Base-by-base conservation (phyloP, 2,329 filamentous ascomycete genomes). In the Alternaria gaisen region DNA sequence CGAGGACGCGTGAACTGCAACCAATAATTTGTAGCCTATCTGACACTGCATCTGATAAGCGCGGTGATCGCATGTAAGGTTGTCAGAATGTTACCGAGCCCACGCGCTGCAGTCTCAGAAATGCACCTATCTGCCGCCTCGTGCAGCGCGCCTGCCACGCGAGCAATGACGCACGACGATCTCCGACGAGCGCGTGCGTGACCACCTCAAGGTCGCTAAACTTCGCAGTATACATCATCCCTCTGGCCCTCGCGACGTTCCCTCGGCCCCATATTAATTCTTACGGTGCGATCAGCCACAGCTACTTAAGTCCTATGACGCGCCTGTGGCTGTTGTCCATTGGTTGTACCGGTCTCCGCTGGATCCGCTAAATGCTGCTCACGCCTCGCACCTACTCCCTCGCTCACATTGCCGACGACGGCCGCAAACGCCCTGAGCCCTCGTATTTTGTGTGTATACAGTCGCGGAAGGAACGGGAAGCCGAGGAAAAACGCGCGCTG, bases 311-410 rank as follows among this genome's bases (percentile, higher is more conserved):
- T 34, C 59, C 57, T 61, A 66, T 66, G 66, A 68, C 64, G 66
- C 64, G 53, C 52, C 54, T 60, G 54, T 42, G 55, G 51, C 38
- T 48, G 59, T 43, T 61, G 54, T 57, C 60, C 46, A 68, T 67
- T 67, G 66, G 64, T 61, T 34, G 55, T 67, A 59, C 61, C 61
- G 57, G 42, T 66, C 55, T 67, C 63, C 65, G 64, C 67, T 65
- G 58, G 60, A 63, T 67, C 64, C 69, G 73, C 67, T 73, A 77
- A 72, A 80, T 80, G 79, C 72, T 80, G 60, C 77, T 80, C 71
- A 77, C 77, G 51, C 76, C 78, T 65, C 78, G 78, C 64, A 76
- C 73, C 52, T 80, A 79, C 65, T 60, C 66, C 30, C 77, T 80
- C 64, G 72, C 79, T 58, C 77, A 78, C 65, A 69, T 67, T 26